Base-by-base conservation (phyloP, 1,284 basidiomycete genomes). In the Tylopilus orsonianus region DNA sequence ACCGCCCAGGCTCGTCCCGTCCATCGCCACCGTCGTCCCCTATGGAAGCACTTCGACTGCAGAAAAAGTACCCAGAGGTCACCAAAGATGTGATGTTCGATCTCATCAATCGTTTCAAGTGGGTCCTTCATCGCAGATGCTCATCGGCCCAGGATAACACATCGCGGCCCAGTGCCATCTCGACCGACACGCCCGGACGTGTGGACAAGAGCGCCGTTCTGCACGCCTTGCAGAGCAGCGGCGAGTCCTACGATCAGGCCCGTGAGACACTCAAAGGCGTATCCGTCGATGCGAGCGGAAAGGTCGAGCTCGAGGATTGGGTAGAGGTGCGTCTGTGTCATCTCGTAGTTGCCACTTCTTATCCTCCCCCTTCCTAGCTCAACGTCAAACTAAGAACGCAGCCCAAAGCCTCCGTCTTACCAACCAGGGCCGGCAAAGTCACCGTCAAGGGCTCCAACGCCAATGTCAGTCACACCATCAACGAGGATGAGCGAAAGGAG, bases 281-380 rank as follows among this genome's bases (percentile, higher is more conserved):
- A 65, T 89, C 87, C 56, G 83, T 98, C 36, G 96, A 99, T 66
- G 87, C 96, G 7, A 93, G 89, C 59, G 97, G 97, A 30, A 92
- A 94, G 65, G 87, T 99, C 50, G 97, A 98, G 71, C 75, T 99
- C 50, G 97, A 99, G 59, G 96, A 99, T 69, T 99, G 94, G 85
- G 94, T 99, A 41, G 93, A 96, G 78, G 90, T 92, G 61, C 51
- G 82, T 54, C 19, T 45, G 3, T 55, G 50, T 53, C 54, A 57
- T 54, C 50, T 35, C 44, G 22, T 36, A 23, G 37, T 41, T 35
- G 27, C 47, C 45, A 50, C 56, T 48, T 54, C 55, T 57, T 51
- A 57, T 38, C 51, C 12, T 42, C 37, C 33, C 43, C 33, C 39
- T 48, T 5, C 49, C 26, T 56, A 91, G 87, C 80, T 96, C 52